phyloP scores from a whole-genome alignment of 495 filamentous ascomycete genomes.

The Aspergillus baeticus region DNA sequence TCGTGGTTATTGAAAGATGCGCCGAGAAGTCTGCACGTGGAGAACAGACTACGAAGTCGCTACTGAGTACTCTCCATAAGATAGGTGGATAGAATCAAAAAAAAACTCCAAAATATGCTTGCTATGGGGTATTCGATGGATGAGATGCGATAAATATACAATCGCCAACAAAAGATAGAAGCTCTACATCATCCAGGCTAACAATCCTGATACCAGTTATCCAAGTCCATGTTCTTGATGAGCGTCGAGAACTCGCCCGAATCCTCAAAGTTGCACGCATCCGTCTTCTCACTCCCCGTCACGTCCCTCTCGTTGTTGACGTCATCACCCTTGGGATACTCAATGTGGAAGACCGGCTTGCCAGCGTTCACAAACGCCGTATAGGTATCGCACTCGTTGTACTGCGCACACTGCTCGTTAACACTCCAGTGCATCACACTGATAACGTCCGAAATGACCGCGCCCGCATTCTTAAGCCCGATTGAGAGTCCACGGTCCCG shows the following conservation, averaged over 20 bases:
- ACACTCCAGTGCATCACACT: constrained; percentile 63
- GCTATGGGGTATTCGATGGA: too few relatives aligned
- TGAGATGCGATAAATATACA: too few relatives aligned
- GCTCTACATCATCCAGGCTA: constrained; percentile 7
- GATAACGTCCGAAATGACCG: constrained; percentile 57
- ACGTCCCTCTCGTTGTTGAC: constrained; percentile 38
- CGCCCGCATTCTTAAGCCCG: constrained; percentile 66
- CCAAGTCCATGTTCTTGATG: constrained; percentile 61
- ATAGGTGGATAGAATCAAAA: too few relatives aligned
- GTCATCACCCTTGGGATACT: constrained; percentile 55
- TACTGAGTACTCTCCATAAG: too few relatives aligned
- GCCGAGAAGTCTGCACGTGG: too few relatives aligned
- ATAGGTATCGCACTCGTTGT: constrained; percentile 56
- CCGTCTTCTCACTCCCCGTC: constrained; percentile 24
- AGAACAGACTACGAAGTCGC: constrained; percentile 1
- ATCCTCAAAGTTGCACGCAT: constrained; percentile 36
- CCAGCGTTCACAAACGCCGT: constrained; percentile 52
- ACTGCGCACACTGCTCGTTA: constrained; percentile 70
- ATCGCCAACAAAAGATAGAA: not conserved
- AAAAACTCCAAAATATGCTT: too few relatives aligned
- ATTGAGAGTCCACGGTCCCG: constrained; percentile 47
- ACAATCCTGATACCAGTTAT: constrained; percentile 58
- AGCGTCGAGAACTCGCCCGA: constrained; percentile 58
- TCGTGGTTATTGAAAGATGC: too few relatives aligned
- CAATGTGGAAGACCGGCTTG: constrained; percentile 75